These are phyloP conservation scores for Withania somnifera DNA, from an alignment of 305 asterid species.

Conservation along the genomic window DNA sequence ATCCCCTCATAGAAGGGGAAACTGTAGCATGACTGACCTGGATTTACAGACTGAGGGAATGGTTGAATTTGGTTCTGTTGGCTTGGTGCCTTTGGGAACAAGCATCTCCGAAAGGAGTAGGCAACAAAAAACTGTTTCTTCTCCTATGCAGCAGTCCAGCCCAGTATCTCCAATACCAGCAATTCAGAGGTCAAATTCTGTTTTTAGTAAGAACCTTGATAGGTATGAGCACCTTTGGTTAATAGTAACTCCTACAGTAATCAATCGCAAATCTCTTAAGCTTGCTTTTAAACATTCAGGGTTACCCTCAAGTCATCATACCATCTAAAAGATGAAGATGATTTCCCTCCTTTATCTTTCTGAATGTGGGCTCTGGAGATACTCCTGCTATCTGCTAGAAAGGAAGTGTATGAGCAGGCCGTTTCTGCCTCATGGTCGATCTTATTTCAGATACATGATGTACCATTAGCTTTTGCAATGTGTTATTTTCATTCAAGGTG, in stretches of 20 bases:
- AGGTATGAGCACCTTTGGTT: constrained; percentile 40
- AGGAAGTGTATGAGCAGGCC: too few species aligned
- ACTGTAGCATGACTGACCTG: constrained; percentile 17
- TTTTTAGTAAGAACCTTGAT: constrained; percentile 29
- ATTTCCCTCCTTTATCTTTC: constrained; percentile 70
- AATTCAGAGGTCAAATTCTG: constrained; percentile 21
- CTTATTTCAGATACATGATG: too few species aligned
- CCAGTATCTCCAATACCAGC: constrained; percentile 22
- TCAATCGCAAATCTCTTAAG: neutral
- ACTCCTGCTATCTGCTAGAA: too few species aligned
- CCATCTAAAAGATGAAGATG: constrained; percentile 71
- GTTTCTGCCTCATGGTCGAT: too few species aligned
- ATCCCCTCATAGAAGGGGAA: constrained; percentile 33
- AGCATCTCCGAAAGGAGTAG: constrained; percentile 21
- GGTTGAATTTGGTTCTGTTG: constrained; percentile 25
- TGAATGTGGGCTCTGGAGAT: constrained; percentile 17
- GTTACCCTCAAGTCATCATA: constrained; percentile 48
- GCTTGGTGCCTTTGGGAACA: constrained; percentile 9
- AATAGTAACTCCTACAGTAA: neutral
- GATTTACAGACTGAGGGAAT: constrained; percentile 25
- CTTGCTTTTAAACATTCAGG: constrained; percentile 26
- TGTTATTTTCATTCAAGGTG: too few species aligned
- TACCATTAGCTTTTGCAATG: too few species aligned
- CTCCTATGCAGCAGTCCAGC: constrained; percentile 19
- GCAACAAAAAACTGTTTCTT: constrained; percentile 21